Evolutionary conservation across 331 rosid genomes (phyloP), one percentile per base, ranked within the genome.

Genomic region (Phaseolus coccineus): DNA sequence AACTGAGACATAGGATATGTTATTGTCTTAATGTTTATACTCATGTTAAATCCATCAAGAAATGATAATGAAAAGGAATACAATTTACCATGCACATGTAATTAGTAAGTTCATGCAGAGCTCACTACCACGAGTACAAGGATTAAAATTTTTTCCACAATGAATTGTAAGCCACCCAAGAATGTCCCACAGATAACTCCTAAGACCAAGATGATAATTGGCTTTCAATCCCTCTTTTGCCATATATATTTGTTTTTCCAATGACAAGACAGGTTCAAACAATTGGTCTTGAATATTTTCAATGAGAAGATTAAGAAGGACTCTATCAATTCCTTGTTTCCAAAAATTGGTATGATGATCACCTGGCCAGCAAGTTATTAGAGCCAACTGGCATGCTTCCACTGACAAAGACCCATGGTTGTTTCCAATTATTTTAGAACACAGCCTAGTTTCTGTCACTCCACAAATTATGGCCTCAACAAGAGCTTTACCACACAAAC

Each of bases 131-230:
- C 67, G 73, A 6, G 74, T 66, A 47, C 42, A 50, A 44, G 85
- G 88, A 77, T 86, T 75, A 71, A 91, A 86, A 80, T 81, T 91
- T 87, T 88, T 90, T 76, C 82, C 82, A 57, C 85, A 88, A 75
- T 93, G 93, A 61, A 85, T 80, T 33, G 84, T 86, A 78, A 95
- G 96, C 89, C 92, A 90, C 79, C 98, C 97, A 51, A 95, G 94
- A 88, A 91, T 91, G 84, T 95, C 93, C 98, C 96, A 95, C 77
- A 87, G 42, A 63, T 87, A 88, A 71, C 78, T 82, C 84, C 96
- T 92, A 79, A 87, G 69, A 71, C 71, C 82, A 81, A 83, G 84
- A 70, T 85, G 83, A 68, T 81, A 73, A 81, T 82, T 84, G 71
- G 86, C 74, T 68, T 84, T 81, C 48, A 91, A 82, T 73, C 92